Conservation (phyloP, 2,329 filamentous ascomycete genomes). For the Thermothelomyces thermophilus region DNA sequence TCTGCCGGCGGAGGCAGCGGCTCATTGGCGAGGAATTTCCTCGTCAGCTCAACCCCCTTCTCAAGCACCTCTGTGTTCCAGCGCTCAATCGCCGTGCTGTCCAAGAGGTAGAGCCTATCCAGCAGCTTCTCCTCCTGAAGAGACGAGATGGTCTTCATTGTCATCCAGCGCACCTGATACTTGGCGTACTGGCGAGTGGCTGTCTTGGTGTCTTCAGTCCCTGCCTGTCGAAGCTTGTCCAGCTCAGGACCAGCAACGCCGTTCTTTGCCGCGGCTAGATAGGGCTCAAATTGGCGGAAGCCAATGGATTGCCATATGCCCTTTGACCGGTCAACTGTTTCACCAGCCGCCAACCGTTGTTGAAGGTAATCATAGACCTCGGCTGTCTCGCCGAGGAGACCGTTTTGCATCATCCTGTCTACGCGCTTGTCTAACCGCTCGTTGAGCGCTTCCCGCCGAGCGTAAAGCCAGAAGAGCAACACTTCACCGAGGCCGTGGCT, state of each 20-base stretch:
- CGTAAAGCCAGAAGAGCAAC: conserved; percentile 82
- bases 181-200: conserved; percentile 85
- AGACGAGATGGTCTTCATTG: conserved; percentile 68
- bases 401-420: conserved; percentile 68
- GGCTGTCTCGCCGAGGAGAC: conserved; percentile 44
- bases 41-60: conserved; percentile 57
- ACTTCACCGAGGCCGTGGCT: conserved; percentile 43
- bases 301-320: conserved; percentile 98
- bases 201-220: conserved; percentile 69
- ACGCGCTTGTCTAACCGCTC: conserved; percentile 69
- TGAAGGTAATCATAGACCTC: conserved; percentile 39
- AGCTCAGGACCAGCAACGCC: conserved; percentile 34
- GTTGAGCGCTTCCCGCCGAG: conserved; percentile 61
- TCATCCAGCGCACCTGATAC: conserved; percentile 80
- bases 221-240: conserved; percentile 48
- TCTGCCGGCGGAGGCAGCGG: conserved; percentile 45
- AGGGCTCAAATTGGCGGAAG: conserved; percentile 82
- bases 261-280: conserved; percentile 45
- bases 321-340: conserved; percentile 60
- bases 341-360: conserved; percentile 36
- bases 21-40: conserved; percentile 54
- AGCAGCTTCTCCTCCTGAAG: conserved; percentile 50
- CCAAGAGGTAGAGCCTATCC: conserved; percentile 66
- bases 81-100: conserved; percentile 61
- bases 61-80: conserved; percentile 60